Evolutionary conservation across 164 flowering plant species (phyloP), one percentile per base, ranked within the genome.

Genomic region (Nymphaea colorata): DNA sequence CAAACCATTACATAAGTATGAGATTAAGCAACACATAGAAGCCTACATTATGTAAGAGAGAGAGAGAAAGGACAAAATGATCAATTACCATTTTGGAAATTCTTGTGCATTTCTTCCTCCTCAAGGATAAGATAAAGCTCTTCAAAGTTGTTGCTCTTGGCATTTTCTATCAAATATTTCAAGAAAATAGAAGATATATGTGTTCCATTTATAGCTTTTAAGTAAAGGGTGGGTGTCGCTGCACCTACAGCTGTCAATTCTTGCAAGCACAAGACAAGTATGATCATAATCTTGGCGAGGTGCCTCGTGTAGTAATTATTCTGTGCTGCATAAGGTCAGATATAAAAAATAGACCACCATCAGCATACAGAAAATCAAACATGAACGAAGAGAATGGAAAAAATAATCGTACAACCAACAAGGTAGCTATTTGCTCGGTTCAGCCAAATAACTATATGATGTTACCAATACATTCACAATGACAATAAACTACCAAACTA

Each of bases 221-320:
- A 44, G 74, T 77, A 74, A 66, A 76, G 75, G 12, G 68, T 18
- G 15, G 86, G 68, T 62, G 82, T 71, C 59, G 73, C 78, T 69
- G 74, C 84, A 62, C 90, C 76, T 67, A 78, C 68, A 59, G 90
- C 76, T 71, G 79, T 66, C 65, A 75, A 82, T 70, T 94, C 98
- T 83, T 89, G 92, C 82, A 94, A 79, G 71, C 96, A 90, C 80
- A 79, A 76, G 51, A 84, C 77, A 41, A 94, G 76, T 79, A 91
- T 95, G 71, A 91, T 84, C 81, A 94, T 79, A 69, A 90, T 75
- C 82, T 91, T 94, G 17, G 90, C 85, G 70, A 94, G 95, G 78
- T 94, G 99, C 82, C 93, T 87, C 41, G 99, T 88, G 69, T 67
- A 64, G 68, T 76, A 74, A 67, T 88, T 94, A 80, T 87, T 94